Evolutionary conservation across 2,329 filamentous ascomycete species (phyloP), one percentile per base, ranked within the genome.

Genomic region (Cordyceps pruinosa): DNA sequence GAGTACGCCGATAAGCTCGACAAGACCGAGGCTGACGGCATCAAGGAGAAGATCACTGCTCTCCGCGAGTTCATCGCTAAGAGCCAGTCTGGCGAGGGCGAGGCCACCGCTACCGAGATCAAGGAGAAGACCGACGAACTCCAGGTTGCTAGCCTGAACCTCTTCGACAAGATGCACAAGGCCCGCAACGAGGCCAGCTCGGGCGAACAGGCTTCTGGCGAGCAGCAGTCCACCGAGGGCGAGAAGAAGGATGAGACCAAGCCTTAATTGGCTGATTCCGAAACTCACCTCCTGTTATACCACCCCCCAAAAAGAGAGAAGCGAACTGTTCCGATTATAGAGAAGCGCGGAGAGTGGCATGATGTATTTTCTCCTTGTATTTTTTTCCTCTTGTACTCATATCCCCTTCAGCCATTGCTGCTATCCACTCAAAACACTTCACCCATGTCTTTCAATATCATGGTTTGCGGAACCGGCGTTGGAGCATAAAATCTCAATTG

Each of bases 111-210:
- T 52, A 89, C 89, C 64, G 89, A 97, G 77, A 87, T 99, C 76
- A 97, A 97, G 89, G 85, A 90, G 80, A 97, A 97, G 90, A 95
- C 90, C 68, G 94, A 97, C 65, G 93, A 97, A 77, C 89, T 99
- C 71, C 94, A 97, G 81, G 89, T 88, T 73, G 90, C 93, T 66
- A 93, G 88, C 76, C 81, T 99, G 77, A 96, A 89, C 78, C 86
- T 97, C 70, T 97, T 99, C 75, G 94, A 97, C 81, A 97, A 97
- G 88, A 96, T 99, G 90, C 93, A 99, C 89, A 95, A 96, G 83
- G 90, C 93, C 66, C 87, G 90, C 67, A 74, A 77, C 66, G 88
- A 92, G 79, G 80, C 79, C 66, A 73, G 78, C 69, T 63, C 67
- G 59, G 75, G 79, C 70, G 75, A 83, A 70, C 75, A 82, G 69